These are phyloP conservation scores for Phoenix roebelenii DNA, from an alignment of 176 grass and related monocot genomes.

Conservation along the genomic window DNA sequence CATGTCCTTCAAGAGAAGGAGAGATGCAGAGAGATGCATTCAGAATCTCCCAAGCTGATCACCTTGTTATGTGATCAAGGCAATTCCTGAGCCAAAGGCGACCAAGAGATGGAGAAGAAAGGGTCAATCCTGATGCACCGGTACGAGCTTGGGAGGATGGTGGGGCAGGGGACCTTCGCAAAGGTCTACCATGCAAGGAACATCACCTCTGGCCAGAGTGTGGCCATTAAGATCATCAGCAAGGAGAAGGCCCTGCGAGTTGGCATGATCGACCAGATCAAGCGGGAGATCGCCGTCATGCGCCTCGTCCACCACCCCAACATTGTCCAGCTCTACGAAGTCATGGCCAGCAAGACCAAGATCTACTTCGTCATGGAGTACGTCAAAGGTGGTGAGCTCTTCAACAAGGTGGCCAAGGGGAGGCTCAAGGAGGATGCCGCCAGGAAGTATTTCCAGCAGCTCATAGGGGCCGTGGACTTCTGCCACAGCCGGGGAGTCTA, in stretches of 20 bases:
- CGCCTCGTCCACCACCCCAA: conserved; percentile 28
- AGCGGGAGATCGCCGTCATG: conserved; percentile 17
- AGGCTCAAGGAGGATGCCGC: conserved; percentile 35
- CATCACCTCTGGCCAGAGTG: conserved; percentile 18
- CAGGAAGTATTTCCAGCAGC: conserved; percentile 40
- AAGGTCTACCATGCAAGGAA: conserved; percentile 45
- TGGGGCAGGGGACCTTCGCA: conserved; percentile 49
- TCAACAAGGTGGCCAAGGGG: conserved; percentile 33
- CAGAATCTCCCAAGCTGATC: no score
- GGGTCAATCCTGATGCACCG: conserved; percentile 36
- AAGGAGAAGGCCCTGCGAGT: conserved; percentile 4
- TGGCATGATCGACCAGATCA: neutral
- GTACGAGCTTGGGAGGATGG: conserved; percentile 39
- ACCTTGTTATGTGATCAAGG: no score
- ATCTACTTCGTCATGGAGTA: conserved; percentile 67
- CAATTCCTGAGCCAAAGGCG: no score
- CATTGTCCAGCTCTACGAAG: conserved; percentile 39
- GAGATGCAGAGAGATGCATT: no score
- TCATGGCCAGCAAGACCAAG: conserved; percentile 57
- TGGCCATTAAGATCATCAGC: conserved; percentile 35
- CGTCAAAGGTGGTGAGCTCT: conserved; percentile 47
- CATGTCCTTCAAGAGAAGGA: no score
- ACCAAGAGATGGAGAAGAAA: conserved; percentile 24
- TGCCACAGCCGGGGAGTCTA: conserved; percentile 35
- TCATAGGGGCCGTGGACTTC: conserved; percentile 38